Percentiles rank a stretch among this genome's conserved stretches.
phyloP scores from a whole-genome alignment of 2,329 filamentous ascomycete genomes.

The Rutstroemia sp. region DNA sequence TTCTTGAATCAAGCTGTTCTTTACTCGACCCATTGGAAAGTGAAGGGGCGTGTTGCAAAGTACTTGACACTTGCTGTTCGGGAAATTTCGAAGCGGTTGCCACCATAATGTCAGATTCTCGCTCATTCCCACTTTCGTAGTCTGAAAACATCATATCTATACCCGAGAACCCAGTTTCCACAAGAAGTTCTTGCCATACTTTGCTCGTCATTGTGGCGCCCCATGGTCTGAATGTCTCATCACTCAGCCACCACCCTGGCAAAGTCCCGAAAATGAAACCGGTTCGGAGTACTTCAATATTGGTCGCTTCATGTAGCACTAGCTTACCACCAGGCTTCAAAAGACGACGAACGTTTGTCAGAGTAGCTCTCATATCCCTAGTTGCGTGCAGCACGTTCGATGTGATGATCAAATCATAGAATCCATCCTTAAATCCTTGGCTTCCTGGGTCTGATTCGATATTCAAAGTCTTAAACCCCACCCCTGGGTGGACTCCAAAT shows the following conservation, averaged over 20 bases:
- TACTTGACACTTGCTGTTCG: too few species aligned
- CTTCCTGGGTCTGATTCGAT: neutral
- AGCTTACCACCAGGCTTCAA: too few species aligned
- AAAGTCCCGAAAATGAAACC: conserved; percentile 11
- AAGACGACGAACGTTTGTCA: too few species aligned
- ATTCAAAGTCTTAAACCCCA: neutral
- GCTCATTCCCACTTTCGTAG: neutral
- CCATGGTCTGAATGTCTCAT: conserved; percentile 3
- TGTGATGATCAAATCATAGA: neutral
- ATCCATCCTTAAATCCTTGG: neutral
- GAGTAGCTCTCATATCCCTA: neutral
- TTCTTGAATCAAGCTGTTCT: neutral
- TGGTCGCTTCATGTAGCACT: too few species aligned
- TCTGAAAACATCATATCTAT: neutral
- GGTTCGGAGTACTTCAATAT: too few species aligned
- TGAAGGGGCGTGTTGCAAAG: neutral
- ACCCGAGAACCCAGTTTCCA: neutral
- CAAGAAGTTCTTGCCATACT: neutral
- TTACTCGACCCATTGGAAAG: neutral
- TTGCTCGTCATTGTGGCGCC: neutral
- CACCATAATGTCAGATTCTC: neutral
- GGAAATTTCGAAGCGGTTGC: too few species aligned
- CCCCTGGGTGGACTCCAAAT: neutral
- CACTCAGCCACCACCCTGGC: conserved; percentile 33
- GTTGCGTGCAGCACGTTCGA: neutral